These are phyloP conservation scores for Achaetomium macrosporum DNA, from an alignment of 2,329 filamentous ascomycete genomes.

Conservation along the genomic window DNA sequence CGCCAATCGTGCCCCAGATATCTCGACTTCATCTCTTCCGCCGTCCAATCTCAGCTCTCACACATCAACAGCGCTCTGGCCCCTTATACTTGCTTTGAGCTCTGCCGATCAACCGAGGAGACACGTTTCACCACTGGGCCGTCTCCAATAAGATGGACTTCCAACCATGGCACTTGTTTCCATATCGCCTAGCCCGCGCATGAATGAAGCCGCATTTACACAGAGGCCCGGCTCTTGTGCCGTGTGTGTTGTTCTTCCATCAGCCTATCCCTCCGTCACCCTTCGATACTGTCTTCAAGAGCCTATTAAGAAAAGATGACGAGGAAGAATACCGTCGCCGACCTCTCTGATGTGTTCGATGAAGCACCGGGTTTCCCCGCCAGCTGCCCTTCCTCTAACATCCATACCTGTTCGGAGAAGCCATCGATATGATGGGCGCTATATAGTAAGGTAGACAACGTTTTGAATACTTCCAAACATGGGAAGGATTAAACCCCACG, in stretches of 20 bases:
- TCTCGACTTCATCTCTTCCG: no score
- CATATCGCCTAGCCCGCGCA: slow-evolving; percentile 9
- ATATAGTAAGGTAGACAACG: no score
- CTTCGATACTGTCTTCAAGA: neutral
- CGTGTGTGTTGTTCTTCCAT: slow-evolving; percentile 2
- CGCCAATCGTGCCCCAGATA: no score
- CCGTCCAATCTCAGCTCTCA: neutral
- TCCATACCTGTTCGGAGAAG: no score
- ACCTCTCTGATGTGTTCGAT: no score
- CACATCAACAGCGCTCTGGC: neutral
- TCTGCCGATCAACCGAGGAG: slow-evolving; percentile 4
- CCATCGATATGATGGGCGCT: no score
- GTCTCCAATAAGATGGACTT: slow-evolving; percentile 5
- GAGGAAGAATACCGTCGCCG: no score
- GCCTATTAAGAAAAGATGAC: neutral
- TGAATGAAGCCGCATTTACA: slow-evolving; percentile 19
- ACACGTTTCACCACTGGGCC: slow-evolving; percentile 9
- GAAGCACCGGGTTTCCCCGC: no score
- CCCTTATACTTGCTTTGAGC: neutral
- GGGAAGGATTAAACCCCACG: neutral
- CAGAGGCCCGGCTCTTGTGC: slow-evolving; percentile 6
- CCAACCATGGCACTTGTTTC: neutral
- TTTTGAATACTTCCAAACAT: neutral
- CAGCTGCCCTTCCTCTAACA: no score
- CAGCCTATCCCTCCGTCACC: slow-evolving; percentile 15